Base-by-base conservation (phyloP, 257 asterid genomes). In the Nicotiana obtusifolia region DNA sequence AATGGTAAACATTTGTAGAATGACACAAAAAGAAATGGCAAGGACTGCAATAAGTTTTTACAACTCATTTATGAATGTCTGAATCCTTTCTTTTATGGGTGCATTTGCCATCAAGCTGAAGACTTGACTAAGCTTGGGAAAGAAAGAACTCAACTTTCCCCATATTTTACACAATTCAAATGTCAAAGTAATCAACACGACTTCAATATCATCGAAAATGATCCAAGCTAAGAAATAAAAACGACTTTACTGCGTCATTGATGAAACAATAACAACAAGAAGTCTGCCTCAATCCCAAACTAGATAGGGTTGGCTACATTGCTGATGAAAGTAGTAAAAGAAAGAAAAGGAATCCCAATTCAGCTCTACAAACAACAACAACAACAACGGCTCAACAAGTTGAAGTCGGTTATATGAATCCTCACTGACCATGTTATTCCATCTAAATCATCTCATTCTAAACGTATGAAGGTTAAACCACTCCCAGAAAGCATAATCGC, bases 41-140 rank as follows among this genome's bases (percentile, higher is more conserved):
- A 71, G 78, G 78, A 71, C 13, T 71, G 54, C 59, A 71, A n/a
- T 68, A 68, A 68, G 78, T 44, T 41, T 30, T 20, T 41, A 71
- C 6, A 69, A 41, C 59, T 47, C 78, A 22, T 24, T 47, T 73
- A 73, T 16, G 15, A 3, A 9, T 47, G 47, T 24, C 61, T 73
- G 13, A 3, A 5, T 0, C 41, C 60, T 24, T 73, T 31, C 78
- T 71, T 41, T 20, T 41, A 41, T 13, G 41, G 47, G 31, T 59
- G 79, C 49, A 73, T n/a, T 22, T 44, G 37, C 60, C 78, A 47
- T 73, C 79, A 73, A 47, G 61, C 49, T 73, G 61, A 73, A 73
- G 61, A 47, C 41, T 47, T 47, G 41, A 47, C 79, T 73, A 47
- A 16, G 79, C 41, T 47, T 4, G 8, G 78, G 37, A 73, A 73